Evolutionary conservation across 768 basidiomycete genomes (phyloP).

Genomic region (Amanita phalloides): DNA sequence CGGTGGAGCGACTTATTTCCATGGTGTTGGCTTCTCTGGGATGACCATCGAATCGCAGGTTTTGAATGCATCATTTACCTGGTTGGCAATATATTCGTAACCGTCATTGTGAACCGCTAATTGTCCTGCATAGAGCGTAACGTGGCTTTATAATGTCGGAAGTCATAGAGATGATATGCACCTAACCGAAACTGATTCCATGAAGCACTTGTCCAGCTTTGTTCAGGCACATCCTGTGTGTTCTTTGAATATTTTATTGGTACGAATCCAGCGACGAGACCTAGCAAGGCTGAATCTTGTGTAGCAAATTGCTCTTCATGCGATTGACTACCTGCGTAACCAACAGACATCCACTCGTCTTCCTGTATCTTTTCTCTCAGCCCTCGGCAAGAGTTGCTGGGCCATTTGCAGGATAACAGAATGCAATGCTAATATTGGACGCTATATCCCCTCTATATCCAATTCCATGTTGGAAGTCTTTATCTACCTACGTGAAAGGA

Average conservation of each 20-base stretch:
- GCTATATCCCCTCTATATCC: slow-evolving; percentile 13
- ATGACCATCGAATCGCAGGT: slow-evolving; percentile 20
- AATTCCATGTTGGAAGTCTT: slow-evolving; percentile 20
- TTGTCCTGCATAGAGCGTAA: background rate
- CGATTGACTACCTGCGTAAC: slow-evolving; percentile 7
- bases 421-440: slow-evolving; percentile 6
- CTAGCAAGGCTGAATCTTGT: background rate
- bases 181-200: background rate
- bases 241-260: background rate
- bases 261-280: background rate
- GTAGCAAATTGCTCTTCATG: slow-evolving; percentile 19
- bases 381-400: slow-evolving; percentile 21
- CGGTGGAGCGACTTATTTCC: slow-evolving; percentile 44
- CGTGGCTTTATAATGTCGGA: background rate
- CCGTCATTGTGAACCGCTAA: background rate
- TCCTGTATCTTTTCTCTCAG: slow-evolving; percentile 9
- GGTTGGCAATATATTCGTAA: background rate
- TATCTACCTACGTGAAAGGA: slow-evolving; percentile 12
- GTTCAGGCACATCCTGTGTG: background rate
- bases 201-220: background rate
- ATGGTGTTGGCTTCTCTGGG: slow-evolving; percentile 61
- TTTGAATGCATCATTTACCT: slow-evolving; percentile 2
- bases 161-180: background rate
- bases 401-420: slow-evolving; percentile 13
- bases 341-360: background rate